Percentiles rank a stretch among this genome's conserved stretches.
Conservation (phyloP, 73 alveolate genomes). For the Chromera velia region DNA sequence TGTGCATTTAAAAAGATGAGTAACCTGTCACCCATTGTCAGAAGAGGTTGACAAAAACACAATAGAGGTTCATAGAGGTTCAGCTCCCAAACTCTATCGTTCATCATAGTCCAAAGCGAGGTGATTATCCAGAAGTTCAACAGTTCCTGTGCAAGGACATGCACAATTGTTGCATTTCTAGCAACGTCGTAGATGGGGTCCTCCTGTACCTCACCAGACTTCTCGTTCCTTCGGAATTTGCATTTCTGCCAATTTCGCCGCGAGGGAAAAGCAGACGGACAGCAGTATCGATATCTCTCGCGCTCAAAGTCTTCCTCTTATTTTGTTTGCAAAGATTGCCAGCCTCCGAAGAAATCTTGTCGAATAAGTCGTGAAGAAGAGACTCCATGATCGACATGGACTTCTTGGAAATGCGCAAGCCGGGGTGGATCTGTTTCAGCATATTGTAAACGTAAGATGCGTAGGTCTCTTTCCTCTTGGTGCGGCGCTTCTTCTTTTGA, state of each 20-base stretch:
- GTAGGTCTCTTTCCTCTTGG: slow-evolving; percentile 56
- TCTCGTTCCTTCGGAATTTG: slow-evolving; percentile 63
- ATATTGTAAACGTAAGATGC: slow-evolving; percentile 58
- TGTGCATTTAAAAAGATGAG: too few species aligned
- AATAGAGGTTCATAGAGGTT: too few species aligned
- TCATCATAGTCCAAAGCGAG: too few species aligned
- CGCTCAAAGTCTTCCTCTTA: slow-evolving; percentile 54
- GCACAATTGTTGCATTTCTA: too few species aligned
- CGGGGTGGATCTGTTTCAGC: slow-evolving; percentile 65
- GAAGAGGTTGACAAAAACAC: too few species aligned
- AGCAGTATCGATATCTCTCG: slow-evolving; percentile 66
- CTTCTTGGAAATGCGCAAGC: slow-evolving; percentile 59
- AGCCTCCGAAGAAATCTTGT: slow-evolving; percentile 59
- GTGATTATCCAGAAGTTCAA: too few species aligned
- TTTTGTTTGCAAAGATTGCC: slow-evolving; percentile 52
- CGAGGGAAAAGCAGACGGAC: slow-evolving; percentile 58
- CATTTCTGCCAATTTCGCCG: slow-evolving; percentile 68
- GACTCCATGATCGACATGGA: slow-evolving; percentile 64
- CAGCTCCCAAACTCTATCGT: too few species aligned
- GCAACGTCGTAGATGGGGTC: too few species aligned
- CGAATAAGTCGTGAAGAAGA: slow-evolving; percentile 57
- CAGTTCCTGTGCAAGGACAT: too few species aligned
- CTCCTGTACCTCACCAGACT: too few species aligned
- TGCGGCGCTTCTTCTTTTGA: too few species aligned
- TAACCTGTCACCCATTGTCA: too few species aligned